Percentiles rank a stretch among this genome's conserved stretches.
These are phyloP conservation scores for Boletus vinaceobasis DNA, from an alignment of 768 basidiomycete genomes.

Conservation along the genomic window DNA sequence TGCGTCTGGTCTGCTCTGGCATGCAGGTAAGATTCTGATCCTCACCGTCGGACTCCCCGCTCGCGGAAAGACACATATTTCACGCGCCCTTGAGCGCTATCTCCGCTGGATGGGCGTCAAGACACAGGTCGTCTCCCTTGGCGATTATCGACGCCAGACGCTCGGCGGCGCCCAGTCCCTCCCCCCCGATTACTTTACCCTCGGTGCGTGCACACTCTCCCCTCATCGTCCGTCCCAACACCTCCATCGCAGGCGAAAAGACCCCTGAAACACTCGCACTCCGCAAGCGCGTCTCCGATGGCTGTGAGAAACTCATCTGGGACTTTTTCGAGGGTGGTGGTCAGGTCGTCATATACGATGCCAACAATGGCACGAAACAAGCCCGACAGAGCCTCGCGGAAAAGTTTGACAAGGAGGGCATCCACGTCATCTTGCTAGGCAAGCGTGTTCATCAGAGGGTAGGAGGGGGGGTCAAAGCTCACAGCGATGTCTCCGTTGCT, in stretches of 20 bases:
- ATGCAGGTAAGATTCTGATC: slow-evolving; percentile 94
- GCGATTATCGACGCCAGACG: slow-evolving; percentile 89
- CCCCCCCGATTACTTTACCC: slow-evolving; percentile 88
- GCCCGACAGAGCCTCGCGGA: slow-evolving; percentile 70
- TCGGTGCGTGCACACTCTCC: slow-evolving; percentile 44
- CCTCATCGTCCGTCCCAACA: neutral
- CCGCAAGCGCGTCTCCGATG: slow-evolving; percentile 67
- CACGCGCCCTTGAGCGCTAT: slow-evolving; percentile 93
- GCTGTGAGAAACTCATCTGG: slow-evolving; percentile 88
- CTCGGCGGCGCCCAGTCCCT: slow-evolving; percentile 85
- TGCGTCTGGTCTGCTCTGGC: slow-evolving; percentile 79
- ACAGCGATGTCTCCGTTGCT: slow-evolving; percentile 1
- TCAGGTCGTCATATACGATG: slow-evolving; percentile 98
- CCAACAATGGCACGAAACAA: slow-evolving; percentile 82
- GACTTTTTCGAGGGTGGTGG: slow-evolving; percentile 84
- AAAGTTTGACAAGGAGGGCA: slow-evolving; percentile 80
- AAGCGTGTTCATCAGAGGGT: slow-evolving; percentile 15
- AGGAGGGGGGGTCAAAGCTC: neutral
- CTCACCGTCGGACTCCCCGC: slow-evolving; percentile 92
- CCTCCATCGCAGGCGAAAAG: slow-evolving; percentile 59
- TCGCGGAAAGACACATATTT: slow-evolving; percentile 95
- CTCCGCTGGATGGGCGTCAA: slow-evolving; percentile 98
- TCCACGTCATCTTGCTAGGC: slow-evolving; percentile 95
- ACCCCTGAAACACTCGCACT: slow-evolving; percentile 76
- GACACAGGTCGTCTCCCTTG: slow-evolving; percentile 90